Base-by-base conservation (phyloP, 116 monocot species). In the Dioscorea cayenensis region DNA sequence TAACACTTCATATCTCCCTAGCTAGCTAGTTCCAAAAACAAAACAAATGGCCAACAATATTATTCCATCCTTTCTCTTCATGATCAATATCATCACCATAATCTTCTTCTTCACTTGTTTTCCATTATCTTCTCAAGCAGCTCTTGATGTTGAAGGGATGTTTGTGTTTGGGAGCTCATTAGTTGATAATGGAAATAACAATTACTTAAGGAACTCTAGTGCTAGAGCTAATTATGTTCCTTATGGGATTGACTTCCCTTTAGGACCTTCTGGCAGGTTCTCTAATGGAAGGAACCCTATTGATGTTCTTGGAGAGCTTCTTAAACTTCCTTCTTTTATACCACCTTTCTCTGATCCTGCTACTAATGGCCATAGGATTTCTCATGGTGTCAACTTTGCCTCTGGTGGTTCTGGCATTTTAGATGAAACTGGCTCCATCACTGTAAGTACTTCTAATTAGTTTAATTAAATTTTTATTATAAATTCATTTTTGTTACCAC, bases 151-250 rank as follows among this genome's bases (percentile, higher is more conserved):
- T n/a, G 63, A 74, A 63, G 86, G 86, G 0, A 75, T 90, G 86
- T 90, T 90, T 35, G 86, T 90, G 72, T 90, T 90, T 50, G 90
- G 90, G 14, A 84, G 86, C 81, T 90, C 90, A 3, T 36, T 90
- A 52, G 84, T 90, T 6, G 90, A 90, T 75, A 90, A 86, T 50
- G 90, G 90, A 43, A 90, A 90, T 84, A 86, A 90, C 86, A 90
- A 90, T 79, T 81, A 66, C 75, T 29, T 90, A 28, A 69, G 52
- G 61, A 75, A 77, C 68, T 79, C 90, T 0, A 81, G 50, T 0
- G 81, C 84, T 13, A 81, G 73, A 71, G 86, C 86, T 4, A 75
- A 86, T 72, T 90, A 84, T 79, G 28, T 51, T 2, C 90, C 90
- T 14, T 90, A 90, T 65, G 90, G 90, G 0, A 77, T 86, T 35